phyloP scores from a whole-genome alignment of 306 rosid genomes.

The Ziziphus jujuba region DNA sequence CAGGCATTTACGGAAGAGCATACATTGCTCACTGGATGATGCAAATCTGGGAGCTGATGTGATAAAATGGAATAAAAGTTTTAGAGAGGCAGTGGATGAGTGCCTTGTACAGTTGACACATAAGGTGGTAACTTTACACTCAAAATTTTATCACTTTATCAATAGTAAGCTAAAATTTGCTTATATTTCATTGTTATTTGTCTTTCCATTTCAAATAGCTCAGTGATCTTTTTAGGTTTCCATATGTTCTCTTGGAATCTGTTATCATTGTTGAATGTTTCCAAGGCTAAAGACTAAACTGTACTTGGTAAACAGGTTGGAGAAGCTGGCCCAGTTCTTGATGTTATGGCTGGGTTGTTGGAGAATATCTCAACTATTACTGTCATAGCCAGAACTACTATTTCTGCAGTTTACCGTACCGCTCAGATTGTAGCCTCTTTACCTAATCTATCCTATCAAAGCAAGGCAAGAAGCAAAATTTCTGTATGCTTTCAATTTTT shows the following conservation, averaged over 20 bases:
- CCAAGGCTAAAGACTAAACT: conserved; percentile 22
- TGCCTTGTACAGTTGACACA: conserved; percentile 78
- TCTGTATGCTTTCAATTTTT: background rate
- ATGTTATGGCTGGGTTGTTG: conserved; percentile 81
- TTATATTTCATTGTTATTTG: conserved; percentile 12
- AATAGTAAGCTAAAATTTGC: conserved; percentile 20
- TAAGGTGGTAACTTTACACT: conserved; percentile 54
- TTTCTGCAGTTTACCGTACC: conserved; percentile 63
- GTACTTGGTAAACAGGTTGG: conserved; percentile 67
- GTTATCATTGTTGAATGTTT: conserved; percentile 11
- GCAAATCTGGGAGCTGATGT: conserved; percentile 47
- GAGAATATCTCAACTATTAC: conserved; percentile 71
- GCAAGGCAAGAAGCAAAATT: conserved; percentile 64
- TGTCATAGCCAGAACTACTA: conserved; percentile 68
- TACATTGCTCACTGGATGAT: conserved; percentile 68
- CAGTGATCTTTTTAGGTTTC: background rate
- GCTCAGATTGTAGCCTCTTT: conserved; percentile 87
- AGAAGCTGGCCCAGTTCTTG: conserved; percentile 82
- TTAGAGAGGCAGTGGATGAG: conserved; percentile 68
- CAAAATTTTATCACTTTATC: conserved; percentile 12
- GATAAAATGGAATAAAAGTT: conserved; percentile 66
- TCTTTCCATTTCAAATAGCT: conserved; percentile 13
- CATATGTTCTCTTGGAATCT: conserved; percentile 1
- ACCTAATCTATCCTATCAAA: conserved; percentile 66
- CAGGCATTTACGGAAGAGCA: conserved; percentile 84